Conservation (phyloP, 2,329 filamentous ascomycete species). For the Fusarium sp. region DNA sequence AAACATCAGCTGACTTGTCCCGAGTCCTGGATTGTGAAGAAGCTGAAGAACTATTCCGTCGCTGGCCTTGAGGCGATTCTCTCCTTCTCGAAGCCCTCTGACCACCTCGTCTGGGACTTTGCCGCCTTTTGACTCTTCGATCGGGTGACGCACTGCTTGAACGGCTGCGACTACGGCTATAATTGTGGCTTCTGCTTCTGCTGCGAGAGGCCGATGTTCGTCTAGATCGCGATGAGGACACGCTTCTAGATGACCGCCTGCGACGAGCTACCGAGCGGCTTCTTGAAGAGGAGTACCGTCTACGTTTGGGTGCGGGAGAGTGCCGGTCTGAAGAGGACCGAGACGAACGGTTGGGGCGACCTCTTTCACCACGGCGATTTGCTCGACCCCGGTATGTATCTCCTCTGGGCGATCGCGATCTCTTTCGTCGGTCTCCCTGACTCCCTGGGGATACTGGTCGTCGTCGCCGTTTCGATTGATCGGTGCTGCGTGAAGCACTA, state of each 20-base stretch:
- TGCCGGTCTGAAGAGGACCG: conserved; percentile 58
- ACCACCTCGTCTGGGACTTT: conserved; percentile 25
- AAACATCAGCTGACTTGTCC: conserved; percentile 72
- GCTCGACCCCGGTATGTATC: conserved; percentile 49
- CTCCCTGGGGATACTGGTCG: conserved; percentile 55
- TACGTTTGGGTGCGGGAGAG: conserved; percentile 65
- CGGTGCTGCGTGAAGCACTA: conserved; percentile 51
- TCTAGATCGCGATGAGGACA: conserved; percentile 60
- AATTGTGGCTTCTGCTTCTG: conserved; percentile 44
- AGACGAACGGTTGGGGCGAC: conserved; percentile 49
- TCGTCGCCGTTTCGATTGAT: conserved; percentile 54
- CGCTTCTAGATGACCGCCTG: conserved; percentile 55
- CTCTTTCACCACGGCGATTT: conserved; percentile 43
- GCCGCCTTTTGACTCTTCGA: conserved; percentile 38
- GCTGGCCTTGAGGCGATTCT: conserved; percentile 52
- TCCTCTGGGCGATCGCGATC: conserved; percentile 57
- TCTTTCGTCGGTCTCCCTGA: conserved; percentile 55
- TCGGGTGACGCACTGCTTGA: conserved; percentile 36
- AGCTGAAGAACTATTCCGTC: conserved; percentile 67
- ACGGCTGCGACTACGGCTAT: conserved; percentile 40
- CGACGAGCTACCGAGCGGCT: conserved; percentile 63
- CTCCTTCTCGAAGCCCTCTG: conserved; percentile 32
- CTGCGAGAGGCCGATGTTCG: conserved; percentile 55
- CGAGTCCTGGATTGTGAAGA: conserved; percentile 66
- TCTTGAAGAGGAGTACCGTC: conserved; percentile 65